Conservation (phyloP, 177 flowering plant species). For the Vitis hybrid region DNA sequence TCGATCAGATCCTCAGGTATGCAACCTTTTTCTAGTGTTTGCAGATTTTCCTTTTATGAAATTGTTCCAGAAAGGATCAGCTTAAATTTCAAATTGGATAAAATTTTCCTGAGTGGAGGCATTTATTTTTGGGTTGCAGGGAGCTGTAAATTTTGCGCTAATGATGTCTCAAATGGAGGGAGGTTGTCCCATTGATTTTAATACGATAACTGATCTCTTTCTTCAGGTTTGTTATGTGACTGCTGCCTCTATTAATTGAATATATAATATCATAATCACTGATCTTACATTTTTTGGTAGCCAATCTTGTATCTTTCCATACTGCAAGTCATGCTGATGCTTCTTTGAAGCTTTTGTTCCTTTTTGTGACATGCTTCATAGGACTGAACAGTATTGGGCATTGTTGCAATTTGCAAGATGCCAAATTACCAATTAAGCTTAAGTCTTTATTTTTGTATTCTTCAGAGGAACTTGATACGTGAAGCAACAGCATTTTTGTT, state of each 20-base stretch:
- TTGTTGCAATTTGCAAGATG: background rate
- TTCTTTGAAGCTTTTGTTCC: background rate
- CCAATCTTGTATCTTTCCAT: background rate
- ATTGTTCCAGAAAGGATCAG: background rate
- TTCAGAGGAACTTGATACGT: conserved; percentile 94
- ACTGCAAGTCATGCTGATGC: background rate
- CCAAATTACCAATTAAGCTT: too few species aligned
- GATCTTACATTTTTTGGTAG: background rate
- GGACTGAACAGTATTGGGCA: background rate
- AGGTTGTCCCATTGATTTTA: conserved; percentile 97
- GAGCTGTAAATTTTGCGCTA: conserved; percentile 98
- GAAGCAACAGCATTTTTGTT: conserved; percentile 97
- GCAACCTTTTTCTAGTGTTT: conserved; percentile 3
- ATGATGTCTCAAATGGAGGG: conserved; percentile 99
- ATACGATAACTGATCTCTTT: conserved; percentile 97
- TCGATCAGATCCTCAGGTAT: conserved; percentile 96
- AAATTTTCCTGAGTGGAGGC: background rate
- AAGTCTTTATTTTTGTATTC: conserved; percentile 3
- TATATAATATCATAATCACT: background rate
- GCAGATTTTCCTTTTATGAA: background rate
- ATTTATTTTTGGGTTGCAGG: conserved; percentile 46
- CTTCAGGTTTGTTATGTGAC: conserved; percentile 70
- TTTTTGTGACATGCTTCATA: background rate
- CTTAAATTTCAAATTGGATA: background rate
- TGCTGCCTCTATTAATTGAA: background rate